Evolutionary conservation across 2,329 filamentous ascomycete species (phyloP), one percentile per base, ranked within the genome.

Genomic region (Ambrosiella beaveri): DNA sequence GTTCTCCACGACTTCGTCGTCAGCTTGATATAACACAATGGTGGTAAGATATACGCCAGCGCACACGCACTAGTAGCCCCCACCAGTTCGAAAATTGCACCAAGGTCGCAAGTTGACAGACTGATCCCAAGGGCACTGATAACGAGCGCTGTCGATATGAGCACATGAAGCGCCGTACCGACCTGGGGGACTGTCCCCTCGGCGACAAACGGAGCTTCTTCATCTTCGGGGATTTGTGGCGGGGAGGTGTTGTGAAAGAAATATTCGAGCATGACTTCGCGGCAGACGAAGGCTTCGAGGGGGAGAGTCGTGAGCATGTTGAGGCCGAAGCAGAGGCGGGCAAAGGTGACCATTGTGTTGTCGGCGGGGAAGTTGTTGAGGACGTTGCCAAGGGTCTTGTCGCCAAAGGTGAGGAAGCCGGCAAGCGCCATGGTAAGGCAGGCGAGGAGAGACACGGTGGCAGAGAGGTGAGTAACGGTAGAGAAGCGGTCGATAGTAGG

Each of bases 251-350:
- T 58, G 0, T 78, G 79, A 65, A 77, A 82, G 67, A 76, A 84
- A 70, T 95, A 96, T 62, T 88, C 89, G 64, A 88, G 80, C 87
- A 96, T 95, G 62, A 96, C 90, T 71, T 96, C 93, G 66, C 93
- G 82, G 71, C 93, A 98, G 57, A 98, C 93, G 69, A 98, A 98
- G 13, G 89, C 90, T 74, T 98, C 93, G 61, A 98, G 83, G 0
- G 93, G 93, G 40, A 98, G 75, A 1, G 93, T 97, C 12, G 93
- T 96, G 65, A 98, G 81, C 93, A 98, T 98, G 75, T 98, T 98
- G 63, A 98, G 79, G 1, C 93, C 93, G 67, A 98, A 97, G 71
- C 88, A 96, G 55, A 98, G 78, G 57, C 93, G 85, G 19, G 93
- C 93, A 60, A 98, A 78, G 70, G 96, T 97, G 67, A 97, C 89